These are phyloP conservation scores for Xylaria hypoxylon DNA, from an alignment of 2,329 filamentous ascomycete genomes.

Conservation along the genomic window DNA sequence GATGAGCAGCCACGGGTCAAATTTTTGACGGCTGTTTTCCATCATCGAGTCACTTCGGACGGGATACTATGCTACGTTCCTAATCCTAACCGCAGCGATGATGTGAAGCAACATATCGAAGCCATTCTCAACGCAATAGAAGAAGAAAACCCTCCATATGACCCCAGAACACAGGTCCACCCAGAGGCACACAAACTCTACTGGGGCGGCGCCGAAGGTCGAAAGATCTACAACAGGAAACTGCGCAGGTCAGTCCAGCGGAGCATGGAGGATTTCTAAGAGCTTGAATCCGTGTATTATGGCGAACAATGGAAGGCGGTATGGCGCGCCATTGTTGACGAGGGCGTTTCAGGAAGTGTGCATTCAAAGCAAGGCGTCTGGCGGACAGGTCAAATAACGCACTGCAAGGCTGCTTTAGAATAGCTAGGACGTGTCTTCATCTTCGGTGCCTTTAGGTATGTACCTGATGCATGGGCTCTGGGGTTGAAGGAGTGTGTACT, in stretches of 20 bases:
- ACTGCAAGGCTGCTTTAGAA: conserved; percentile 20
- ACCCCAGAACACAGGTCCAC: conserved; percentile 88
- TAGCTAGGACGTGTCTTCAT: conserved; percentile 11
- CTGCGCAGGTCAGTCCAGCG: conserved; percentile 81
- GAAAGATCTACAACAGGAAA: conserved; percentile 85
- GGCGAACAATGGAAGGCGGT: conserved; percentile 19
- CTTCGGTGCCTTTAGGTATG: conserved; percentile 12
- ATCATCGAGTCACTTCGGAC: conserved; percentile 84
- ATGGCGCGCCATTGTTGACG: conserved; percentile 23
- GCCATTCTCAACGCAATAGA: conserved; percentile 85
- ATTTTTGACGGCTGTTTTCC: conserved; percentile 85
- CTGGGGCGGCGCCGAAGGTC: conserved; percentile 83
- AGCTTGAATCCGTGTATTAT: background rate
- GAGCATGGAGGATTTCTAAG: conserved; percentile 68
- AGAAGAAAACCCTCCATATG: conserved; percentile 87
- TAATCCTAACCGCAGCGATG: conserved; percentile 70
- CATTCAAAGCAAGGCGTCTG: conserved; percentile 37
- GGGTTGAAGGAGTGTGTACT: background rate
- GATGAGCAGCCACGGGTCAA: conserved; percentile 86
- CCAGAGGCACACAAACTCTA: conserved; percentile 86
- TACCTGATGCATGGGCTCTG: background rate
- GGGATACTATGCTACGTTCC: conserved; percentile 87
- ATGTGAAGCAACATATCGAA: conserved; percentile 85
- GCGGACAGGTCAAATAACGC: conserved; percentile 22
- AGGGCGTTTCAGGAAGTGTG: conserved; percentile 33